Conservation (phyloP, 129 eudicot species). For the sunflower (Helianthus annuus) region DNA sequence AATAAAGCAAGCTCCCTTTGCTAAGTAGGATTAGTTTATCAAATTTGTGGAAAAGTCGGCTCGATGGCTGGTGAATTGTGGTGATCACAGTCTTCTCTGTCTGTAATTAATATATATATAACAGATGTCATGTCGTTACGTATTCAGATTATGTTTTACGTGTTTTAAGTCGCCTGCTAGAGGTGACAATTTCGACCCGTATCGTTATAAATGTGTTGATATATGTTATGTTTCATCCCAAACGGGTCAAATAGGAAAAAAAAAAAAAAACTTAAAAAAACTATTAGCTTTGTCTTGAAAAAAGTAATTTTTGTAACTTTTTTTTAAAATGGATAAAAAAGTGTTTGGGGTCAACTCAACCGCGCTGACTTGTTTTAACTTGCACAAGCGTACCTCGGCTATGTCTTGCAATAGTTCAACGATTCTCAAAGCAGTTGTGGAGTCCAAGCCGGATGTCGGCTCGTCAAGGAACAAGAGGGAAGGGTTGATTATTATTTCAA, state of each 20-base stretch:
- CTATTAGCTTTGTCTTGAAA: no score
- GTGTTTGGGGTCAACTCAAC: neutral
- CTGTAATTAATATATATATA: conserved; percentile 31
- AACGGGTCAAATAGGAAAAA: no score
- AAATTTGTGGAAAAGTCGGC: conserved; percentile 91
- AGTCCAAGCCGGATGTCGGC: conserved; percentile 98
- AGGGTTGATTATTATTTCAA: conserved; percentile 85
- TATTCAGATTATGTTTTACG: neutral
- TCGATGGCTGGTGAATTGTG: conserved; percentile 97
- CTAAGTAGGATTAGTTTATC: conserved; percentile 87
- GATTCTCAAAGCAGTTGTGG: conserved; percentile 87
- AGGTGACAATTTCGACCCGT: neutral
- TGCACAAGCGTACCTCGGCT: conserved; percentile 63
- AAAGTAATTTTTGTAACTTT: neutral
- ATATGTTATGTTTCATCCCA: neutral
- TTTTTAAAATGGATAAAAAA: neutral
- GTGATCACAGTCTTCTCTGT: conserved; percentile 90
- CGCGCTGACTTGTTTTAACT: neutral
- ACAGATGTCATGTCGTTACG: neutral
- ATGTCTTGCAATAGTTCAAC: conserved; percentile 72
- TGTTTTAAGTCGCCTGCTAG: neutral
- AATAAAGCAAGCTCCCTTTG: conserved; percentile 83
- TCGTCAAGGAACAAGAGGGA: conserved; percentile 91
- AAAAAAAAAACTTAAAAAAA: no score
- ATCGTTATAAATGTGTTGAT: neutral